Evolutionary conservation across 805 yeast genomes (phyloP).

Genomic region (Hanseniaspora occidentalis): DNA sequence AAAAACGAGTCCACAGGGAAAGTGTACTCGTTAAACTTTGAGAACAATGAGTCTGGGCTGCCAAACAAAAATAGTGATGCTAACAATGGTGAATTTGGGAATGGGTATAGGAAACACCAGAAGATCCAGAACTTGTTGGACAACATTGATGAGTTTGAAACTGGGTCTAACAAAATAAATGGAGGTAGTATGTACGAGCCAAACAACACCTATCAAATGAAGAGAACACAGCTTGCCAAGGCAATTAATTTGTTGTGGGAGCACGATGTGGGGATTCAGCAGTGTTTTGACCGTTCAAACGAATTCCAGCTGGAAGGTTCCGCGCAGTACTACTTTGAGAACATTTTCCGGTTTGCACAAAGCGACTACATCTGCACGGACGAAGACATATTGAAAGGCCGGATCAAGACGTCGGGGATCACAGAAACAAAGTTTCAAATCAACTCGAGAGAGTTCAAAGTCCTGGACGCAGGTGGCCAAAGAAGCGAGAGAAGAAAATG

Average conservation of each 20-base stretch:
- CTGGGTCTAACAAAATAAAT: background rate
- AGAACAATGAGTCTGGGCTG: conserved; percentile 12
- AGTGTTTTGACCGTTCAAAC: conserved; percentile 47
- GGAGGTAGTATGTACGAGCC: conserved; percentile 4
- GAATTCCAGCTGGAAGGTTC: conserved; percentile 79
- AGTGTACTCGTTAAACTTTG: conserved; percentile 20
- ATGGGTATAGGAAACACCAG: too few species aligned
- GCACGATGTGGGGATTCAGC: conserved; percentile 51
- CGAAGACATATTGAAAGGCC: conserved; percentile 75
- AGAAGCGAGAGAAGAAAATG: conserved; percentile 83
- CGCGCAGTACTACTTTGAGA: conserved; percentile 69
- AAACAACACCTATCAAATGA: conserved; percentile 4
- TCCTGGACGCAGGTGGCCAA: conserved; percentile 95
- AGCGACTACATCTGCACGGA: conserved; percentile 60
- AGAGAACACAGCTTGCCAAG: conserved; percentile 35
- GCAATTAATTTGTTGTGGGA: conserved; percentile 65
- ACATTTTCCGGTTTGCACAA: conserved; percentile 51
- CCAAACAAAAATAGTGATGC: conserved; percentile 17
- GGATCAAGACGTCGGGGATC: conserved; percentile 93
- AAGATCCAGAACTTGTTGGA: conserved; percentile 2
- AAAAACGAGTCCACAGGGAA: conserved; percentile 43
- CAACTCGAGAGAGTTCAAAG: conserved; percentile 52
- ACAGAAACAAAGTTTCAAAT: conserved; percentile 74
- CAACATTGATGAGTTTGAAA: background rate
- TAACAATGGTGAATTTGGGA: conserved; percentile 8